These are phyloP conservation scores for Picochlorum sp. DNA, from an alignment of 139 green algal species.

Conservation along the genomic window DNA sequence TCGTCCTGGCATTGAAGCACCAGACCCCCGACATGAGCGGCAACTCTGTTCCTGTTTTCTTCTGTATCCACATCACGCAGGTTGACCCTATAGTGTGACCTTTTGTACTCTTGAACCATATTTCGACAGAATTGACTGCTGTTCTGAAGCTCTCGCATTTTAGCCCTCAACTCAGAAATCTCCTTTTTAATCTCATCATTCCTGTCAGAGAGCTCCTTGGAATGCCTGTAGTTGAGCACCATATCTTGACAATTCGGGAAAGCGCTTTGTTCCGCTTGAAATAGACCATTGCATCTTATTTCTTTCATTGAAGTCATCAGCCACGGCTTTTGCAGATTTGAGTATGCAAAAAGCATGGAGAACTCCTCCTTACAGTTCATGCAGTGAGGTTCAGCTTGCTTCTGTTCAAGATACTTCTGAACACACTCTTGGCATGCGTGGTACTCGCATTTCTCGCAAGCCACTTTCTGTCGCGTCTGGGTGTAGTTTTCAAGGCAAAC, in stretches of 20 bases:
- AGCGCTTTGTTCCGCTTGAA: neutral
- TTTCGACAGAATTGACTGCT: neutral
- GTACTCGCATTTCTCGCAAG: neutral
- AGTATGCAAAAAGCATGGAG: neutral
- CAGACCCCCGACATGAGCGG: no score
- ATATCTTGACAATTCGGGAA: neutral
- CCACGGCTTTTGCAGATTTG: neutral
- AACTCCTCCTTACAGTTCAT: neutral
- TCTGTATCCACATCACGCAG: neutral
- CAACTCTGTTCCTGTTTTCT: neutral
- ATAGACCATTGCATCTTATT: neutral
- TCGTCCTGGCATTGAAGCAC: neutral
- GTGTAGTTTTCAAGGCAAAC: no score
- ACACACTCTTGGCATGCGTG: neutral
- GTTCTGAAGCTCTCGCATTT: neutral
- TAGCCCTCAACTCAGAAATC: neutral
- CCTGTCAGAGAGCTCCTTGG: neutral
- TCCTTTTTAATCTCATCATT: neutral
- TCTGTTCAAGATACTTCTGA: neutral
- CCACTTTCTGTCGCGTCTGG: no score
- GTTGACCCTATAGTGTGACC: neutral
- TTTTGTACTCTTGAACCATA: neutral
- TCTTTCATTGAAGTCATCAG: neutral
- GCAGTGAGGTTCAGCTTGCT: neutral
- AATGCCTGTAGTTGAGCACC: neutral